These are phyloP conservation scores for Auriscalpium vulgare DNA, from an alignment of 768 basidiomycete genomes.

Conservation along the genomic window DNA sequence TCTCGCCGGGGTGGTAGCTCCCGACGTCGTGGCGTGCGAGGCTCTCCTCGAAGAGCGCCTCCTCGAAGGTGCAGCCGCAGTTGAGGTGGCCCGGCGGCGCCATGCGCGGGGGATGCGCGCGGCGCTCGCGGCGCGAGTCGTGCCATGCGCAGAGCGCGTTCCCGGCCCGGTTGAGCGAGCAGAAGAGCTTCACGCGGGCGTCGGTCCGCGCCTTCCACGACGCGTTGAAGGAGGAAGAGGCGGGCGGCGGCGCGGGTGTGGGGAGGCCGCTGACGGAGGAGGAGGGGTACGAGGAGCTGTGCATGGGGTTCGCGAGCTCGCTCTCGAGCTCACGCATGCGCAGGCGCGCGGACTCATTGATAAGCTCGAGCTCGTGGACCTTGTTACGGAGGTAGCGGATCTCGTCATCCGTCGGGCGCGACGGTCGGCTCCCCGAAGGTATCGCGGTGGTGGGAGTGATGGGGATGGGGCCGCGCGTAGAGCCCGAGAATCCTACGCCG, in stretches of 20 bases:
- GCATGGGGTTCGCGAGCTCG: constrained; percentile 29
- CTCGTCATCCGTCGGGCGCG: constrained; percentile 37
- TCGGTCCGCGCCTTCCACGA: constrained; percentile 72
- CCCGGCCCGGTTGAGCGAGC: constrained; percentile 79
- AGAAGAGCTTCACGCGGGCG: constrained; percentile 61
- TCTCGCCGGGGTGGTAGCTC: constrained; percentile 77
- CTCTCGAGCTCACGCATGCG: constrained; percentile 42
- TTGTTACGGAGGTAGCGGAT: constrained; percentile 46
- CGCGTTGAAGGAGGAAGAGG: constrained; percentile 40
- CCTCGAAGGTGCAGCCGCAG: constrained; percentile 79
- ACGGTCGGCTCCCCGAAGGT: constrained; percentile 14
- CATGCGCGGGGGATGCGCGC: constrained; percentile 69
- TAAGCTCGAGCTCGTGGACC: constrained; percentile 56
- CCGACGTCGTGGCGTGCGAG: constrained; percentile 73
- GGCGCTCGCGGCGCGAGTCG: constrained; percentile 78
- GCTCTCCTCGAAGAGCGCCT: constrained; percentile 84
- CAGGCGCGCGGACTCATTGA: constrained; percentile 41
- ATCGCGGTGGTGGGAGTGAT: constrained; percentile 16
- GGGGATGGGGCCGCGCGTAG: constrained; percentile 20
- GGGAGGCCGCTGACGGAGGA: constrained; percentile 20
- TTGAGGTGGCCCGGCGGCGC: constrained; percentile 74
- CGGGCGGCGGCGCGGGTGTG: constrained; percentile 24
- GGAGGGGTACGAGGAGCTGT: constrained; percentile 14
- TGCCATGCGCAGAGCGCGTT: constrained; percentile 90
- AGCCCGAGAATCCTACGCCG: constrained; percentile 13